Evolutionary conservation across 306 rosid species (phyloP).

Genomic region (Ceratonia siliqua): DNA sequence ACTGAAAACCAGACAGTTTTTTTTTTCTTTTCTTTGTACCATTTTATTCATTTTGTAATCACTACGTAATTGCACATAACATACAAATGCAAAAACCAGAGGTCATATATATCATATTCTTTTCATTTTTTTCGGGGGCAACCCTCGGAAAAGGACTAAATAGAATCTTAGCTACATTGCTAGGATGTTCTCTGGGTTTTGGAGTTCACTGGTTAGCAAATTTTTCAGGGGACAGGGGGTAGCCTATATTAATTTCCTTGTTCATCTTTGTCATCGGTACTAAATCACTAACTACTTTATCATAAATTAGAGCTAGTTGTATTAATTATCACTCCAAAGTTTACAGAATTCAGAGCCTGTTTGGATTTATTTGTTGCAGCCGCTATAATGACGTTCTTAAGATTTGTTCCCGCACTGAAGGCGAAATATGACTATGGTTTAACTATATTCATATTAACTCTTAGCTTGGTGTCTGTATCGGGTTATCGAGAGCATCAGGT

Average conservation of each 20-base stretch:
- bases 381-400: constrained; percentile 20
- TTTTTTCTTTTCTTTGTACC: too few species aligned
- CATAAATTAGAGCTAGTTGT: neutral
- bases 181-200: too few species aligned
- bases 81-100: neutral
- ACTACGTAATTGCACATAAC: neutral
- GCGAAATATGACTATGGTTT: constrained; percentile 38
- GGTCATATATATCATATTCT: neutral
- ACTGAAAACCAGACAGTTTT: neutral
- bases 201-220: too few species aligned
- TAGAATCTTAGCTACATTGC: too few species aligned
- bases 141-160: too few species aligned
- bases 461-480: constrained; percentile 31
- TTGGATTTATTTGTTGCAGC: constrained; percentile 35
- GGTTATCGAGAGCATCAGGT: constrained; percentile 32
- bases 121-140: neutral
- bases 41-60: too few species aligned
- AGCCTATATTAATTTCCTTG: neutral
- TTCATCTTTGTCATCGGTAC: too few species aligned
- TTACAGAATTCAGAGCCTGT: too few species aligned
- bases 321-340: neutral
- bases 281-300: neutral
- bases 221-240: too few species aligned
- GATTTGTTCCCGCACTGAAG: constrained; percentile 33
- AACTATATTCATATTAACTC: constrained; percentile 30